Conservation (phyloP, 495 filamentous ascomycete species). For the Copromyces sp. region DNA sequence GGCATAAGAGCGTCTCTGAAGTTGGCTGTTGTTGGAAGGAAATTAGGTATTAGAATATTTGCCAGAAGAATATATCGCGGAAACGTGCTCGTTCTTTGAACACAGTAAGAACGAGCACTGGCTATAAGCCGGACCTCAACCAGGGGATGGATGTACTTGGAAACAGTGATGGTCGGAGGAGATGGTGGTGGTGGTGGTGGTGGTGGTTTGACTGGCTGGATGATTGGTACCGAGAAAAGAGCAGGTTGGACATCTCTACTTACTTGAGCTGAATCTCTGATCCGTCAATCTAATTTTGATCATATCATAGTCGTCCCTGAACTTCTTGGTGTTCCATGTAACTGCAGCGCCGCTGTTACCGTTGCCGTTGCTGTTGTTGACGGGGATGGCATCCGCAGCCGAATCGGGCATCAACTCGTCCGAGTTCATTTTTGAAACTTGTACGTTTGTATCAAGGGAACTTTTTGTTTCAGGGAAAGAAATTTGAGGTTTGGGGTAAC, state of each 20-base stretch:
- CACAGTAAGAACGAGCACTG: not conserved
- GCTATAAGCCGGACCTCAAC: not conserved
- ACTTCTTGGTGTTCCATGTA: constrained; percentile 25
- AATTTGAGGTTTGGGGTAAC: not conserved
- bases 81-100: not conserved
- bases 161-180: not conserved
- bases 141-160: not conserved
- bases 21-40: constrained; percentile 15
- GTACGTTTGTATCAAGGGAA: not conserved
- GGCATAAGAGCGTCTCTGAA: constrained; percentile 34
- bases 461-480: not conserved
- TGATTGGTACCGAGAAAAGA: not conserved
- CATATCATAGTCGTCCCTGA: constrained; percentile 44
- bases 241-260: constrained; percentile 4
- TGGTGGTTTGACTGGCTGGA: not conserved
- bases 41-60: not conserved
- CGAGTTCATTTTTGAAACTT: constrained; percentile 10
- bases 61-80: not conserved
- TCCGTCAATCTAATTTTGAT: constrained; percentile 25
- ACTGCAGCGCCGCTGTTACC: constrained; percentile 2
- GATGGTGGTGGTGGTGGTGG: not conserved
- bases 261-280: constrained; percentile 32
- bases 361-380: not conserved
- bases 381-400: not conserved
- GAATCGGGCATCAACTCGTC: constrained; percentile 21